Evolutionary conservation across 192 early-diverging fungal species (phyloP).

Genomic region (Tieghemiomyces parasiticus): DNA sequence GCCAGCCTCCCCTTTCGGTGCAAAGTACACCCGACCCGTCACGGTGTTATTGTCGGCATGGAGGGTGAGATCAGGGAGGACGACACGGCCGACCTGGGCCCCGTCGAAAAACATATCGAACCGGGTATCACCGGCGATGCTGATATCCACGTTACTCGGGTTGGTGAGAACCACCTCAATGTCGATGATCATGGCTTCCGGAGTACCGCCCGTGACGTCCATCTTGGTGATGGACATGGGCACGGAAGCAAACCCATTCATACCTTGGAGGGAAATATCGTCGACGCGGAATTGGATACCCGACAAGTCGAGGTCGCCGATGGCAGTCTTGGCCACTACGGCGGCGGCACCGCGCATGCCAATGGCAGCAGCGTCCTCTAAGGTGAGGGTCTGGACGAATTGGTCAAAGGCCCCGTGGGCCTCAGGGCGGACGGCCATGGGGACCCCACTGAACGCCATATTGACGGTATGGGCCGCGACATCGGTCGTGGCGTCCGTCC

Average conservation of each 20-base stretch:
- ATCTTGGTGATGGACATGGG: not conserved
- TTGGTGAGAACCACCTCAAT: conserved; percentile 15
- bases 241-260: conserved; percentile 11
- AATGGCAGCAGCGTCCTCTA: not conserved
- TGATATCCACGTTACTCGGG: conserved; percentile 18
- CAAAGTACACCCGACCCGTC: conserved; percentile 24
- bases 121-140: conserved; percentile 10
- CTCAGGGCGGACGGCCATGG: conserved; percentile 15
- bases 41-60: conserved; percentile 29
- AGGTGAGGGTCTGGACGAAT: conserved; percentile 18
- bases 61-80: conserved; percentile 25
- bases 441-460: conserved; percentile 17
- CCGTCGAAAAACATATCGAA: conserved; percentile 22
- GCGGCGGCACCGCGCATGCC: conserved; percentile 15
- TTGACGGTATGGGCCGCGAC: conserved; percentile 10
- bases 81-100: conserved; percentile 27
- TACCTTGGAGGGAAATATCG: conserved; percentile 9
- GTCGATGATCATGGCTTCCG: conserved; percentile 14
- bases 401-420: conserved; percentile 15
- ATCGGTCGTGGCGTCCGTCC: conserved; percentile 12
- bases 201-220: conserved; percentile 13
- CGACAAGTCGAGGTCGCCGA: conserved; percentile 23
- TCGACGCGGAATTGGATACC: conserved; percentile 24
- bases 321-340: conserved; percentile 15
- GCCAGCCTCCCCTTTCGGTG: conserved; percentile 21